Percentiles rank a stretch among this genome's conserved stretches.
Evolutionary conservation across 345 rosid species (phyloP).

Genomic region (Eucalyptus sp.): DNA sequence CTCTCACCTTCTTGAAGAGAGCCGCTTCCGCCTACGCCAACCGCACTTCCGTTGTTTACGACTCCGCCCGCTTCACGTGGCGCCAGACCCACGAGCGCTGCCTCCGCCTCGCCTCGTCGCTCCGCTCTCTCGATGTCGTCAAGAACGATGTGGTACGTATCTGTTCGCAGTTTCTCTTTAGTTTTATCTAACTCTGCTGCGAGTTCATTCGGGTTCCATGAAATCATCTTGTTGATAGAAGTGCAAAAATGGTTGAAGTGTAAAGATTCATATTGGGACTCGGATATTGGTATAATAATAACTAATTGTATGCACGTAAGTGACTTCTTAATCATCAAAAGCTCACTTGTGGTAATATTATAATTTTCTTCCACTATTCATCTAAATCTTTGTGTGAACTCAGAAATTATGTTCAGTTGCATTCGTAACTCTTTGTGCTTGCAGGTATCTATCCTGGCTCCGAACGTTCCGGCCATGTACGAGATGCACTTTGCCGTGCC

Average conservation of each 20-base stretch:
- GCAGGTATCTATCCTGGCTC: conserved; percentile 72
- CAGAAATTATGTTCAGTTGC: background rate
- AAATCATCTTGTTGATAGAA: background rate
- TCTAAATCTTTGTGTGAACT: background rate
- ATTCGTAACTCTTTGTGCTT: background rate
- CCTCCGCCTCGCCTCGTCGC: conserved; percentile 45
- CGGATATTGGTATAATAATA: background rate
- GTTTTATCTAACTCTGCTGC: background rate
- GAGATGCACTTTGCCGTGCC: conserved; percentile 92
- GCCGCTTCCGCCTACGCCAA: conserved; percentile 36
- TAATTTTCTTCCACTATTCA: background rate
- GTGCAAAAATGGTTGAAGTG: background rate
- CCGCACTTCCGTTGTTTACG: conserved; percentile 45
- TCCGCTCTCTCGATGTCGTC: conserved; percentile 29
- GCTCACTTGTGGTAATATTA: background rate
- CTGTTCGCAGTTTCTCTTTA: background rate
- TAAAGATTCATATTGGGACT: background rate
- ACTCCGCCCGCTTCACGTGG: conserved; percentile 50
- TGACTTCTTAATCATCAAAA: background rate
- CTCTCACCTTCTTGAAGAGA: conserved; percentile 46
- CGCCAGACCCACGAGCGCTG: conserved; percentile 48
- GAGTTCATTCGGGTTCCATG: background rate
- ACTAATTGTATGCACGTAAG: background rate
- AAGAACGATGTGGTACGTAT: conserved; percentile 40
- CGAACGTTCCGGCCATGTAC: conserved; percentile 69